Percentiles rank a stretch among this genome's conserved stretches.
phyloP scores from a whole-genome alignment of 352 stramenopile genomes.

The Thalassiosira pacifica region DNA sequence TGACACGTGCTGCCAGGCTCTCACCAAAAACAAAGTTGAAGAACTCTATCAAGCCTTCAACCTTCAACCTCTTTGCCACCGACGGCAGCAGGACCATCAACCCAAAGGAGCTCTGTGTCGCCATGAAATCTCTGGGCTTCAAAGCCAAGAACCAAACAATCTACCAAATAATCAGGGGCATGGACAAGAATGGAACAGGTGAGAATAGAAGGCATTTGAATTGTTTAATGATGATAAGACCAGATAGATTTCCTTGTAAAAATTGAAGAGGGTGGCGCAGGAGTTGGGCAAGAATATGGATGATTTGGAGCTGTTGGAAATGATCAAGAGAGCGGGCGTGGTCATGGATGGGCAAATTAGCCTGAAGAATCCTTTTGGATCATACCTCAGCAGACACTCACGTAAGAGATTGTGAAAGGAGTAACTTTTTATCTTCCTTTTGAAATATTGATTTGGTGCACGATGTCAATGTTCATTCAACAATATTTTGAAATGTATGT shows the following conservation, averaged over 20 bases:
- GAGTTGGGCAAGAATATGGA: constrained; percentile 94
- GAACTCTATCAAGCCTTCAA: constrained; percentile 72
- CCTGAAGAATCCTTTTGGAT: constrained; percentile 95
- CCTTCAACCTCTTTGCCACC: constrained; percentile 98
- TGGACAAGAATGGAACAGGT: constrained; percentile 94
- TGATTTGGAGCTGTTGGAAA: constrained; percentile 97
- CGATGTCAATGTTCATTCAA: background rate
- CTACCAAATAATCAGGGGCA: constrained; percentile 97
- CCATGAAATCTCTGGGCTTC: constrained; percentile 95
- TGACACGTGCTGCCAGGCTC: constrained; percentile 24
- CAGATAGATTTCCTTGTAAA: constrained; percentile 96
- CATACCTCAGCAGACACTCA: constrained; percentile 88
- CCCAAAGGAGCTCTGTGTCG: constrained; percentile 95
- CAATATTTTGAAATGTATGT: constrained; percentile 13
- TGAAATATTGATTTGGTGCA: background rate
- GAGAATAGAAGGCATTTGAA: constrained; percentile 97
- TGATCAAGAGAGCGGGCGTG: constrained; percentile 97
- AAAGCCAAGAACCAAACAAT: constrained; percentile 98
- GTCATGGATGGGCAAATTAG: constrained; percentile 97
- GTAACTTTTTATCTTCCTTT: background rate
- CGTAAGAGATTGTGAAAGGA: background rate
- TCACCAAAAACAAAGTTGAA: constrained; percentile 61
- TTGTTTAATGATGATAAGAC: constrained; percentile 98
- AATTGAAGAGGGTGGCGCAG: constrained; percentile 97
- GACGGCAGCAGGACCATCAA: constrained; percentile 96